These are phyloP conservation scores for Lepidopterella palustris DNA, from an alignment of 495 filamentous ascomycete species.

Conservation along the genomic window DNA sequence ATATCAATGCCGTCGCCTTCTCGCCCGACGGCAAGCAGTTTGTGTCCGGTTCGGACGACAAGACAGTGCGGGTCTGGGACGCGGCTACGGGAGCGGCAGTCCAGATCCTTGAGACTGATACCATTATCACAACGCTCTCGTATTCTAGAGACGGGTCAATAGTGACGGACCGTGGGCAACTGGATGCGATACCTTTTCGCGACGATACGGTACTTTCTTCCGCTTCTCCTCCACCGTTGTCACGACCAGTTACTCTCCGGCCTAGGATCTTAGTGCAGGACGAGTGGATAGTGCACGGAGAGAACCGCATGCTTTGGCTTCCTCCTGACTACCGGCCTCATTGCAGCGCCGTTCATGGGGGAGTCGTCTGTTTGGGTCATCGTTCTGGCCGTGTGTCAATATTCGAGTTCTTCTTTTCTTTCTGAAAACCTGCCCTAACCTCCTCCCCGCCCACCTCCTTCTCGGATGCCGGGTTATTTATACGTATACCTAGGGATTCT, in stretches of 20 bases:
- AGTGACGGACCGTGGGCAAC: background rate
- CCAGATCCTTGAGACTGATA: background rate
- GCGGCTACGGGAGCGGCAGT: background rate
- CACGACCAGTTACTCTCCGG: background rate
- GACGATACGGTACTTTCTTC: background rate
- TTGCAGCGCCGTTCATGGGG: background rate
- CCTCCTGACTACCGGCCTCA: background rate
- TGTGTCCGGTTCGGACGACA: background rate
- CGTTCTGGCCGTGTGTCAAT: slow-evolving; percentile 2
- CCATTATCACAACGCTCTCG: background rate
- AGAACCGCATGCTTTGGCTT: slow-evolving; percentile 1
- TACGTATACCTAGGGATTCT: background rate
- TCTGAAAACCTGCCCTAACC: background rate
- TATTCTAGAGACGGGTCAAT: background rate
- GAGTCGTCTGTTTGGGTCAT: background rate
- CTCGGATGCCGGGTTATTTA: background rate
- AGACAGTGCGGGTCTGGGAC: slow-evolving; percentile 1
- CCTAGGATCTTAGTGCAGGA: background rate
- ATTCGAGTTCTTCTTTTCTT: background rate
- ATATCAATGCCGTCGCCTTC: background rate
- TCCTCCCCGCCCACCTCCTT: slow-evolving; percentile 4
- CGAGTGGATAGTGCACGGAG: background rate
- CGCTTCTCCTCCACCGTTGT: background rate
- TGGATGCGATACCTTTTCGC: background rate
- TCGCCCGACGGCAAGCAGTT: background rate